Evolutionary conservation across 2,329 filamentous ascomycete genomes (phyloP).

Genomic region (Aspergillus sp.): DNA sequence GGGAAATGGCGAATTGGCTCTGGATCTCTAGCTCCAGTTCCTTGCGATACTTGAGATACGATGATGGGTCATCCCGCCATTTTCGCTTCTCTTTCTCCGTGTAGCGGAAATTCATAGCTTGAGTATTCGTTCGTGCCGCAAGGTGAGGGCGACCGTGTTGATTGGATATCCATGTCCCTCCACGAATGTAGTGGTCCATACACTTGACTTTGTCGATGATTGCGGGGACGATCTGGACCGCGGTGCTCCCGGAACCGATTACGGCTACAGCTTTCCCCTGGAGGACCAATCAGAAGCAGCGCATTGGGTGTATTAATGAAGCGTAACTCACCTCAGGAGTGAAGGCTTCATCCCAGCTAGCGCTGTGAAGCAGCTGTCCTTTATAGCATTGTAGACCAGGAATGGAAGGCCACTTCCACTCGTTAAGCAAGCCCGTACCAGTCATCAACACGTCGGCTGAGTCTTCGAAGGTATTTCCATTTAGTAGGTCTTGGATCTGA

Average conservation of each 20-base stretch:
- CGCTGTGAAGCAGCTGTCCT: not conserved
- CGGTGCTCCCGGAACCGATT: conserved; percentile 5
- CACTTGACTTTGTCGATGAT: conserved; percentile 1
- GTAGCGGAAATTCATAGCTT: conserved; percentile 1
- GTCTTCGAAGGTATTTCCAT: not conserved
- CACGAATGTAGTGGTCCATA: conserved; percentile 11
- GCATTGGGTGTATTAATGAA: not conserved
- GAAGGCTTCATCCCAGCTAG: not conserved
- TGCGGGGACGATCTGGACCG: conserved; percentile 4
- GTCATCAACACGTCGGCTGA: conserved; percentile 1
- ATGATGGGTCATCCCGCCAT: not conserved
- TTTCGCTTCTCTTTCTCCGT: not conserved
- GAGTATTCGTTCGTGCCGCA: not conserved
- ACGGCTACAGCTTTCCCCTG: not conserved
- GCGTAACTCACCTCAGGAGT: not conserved
- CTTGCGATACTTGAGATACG: conserved; percentile 9
- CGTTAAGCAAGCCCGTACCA: conserved; percentile 4
- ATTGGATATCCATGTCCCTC: conserved; percentile 6
- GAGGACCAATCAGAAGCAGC: no score
- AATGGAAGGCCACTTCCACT: conserved; percentile 5
- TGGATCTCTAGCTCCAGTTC: conserved; percentile 7
- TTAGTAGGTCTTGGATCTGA: not conserved
- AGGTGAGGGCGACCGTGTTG: conserved; percentile 1
- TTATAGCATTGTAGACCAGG: not conserved
- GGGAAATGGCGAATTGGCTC: conserved; percentile 3